Evolutionary conservation across 2,329 filamentous ascomycete species (phyloP).

Genomic region (Beauveria caledonica): DNA sequence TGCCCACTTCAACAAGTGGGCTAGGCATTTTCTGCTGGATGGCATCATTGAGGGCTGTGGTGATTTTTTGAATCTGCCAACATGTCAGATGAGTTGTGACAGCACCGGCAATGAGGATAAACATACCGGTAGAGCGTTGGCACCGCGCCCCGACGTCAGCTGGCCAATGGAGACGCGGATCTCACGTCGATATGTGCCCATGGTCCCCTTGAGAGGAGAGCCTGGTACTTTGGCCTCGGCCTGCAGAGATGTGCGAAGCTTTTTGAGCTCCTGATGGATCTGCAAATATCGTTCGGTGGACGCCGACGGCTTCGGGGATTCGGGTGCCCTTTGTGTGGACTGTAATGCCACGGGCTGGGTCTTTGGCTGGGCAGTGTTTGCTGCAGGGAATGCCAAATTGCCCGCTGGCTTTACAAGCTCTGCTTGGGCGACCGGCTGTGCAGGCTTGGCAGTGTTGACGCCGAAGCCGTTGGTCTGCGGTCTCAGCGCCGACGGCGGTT

Average conservation of each 20-base stretch:
- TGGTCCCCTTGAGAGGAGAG: slow-evolving; percentile 50
- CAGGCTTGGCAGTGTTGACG: slow-evolving; percentile 18
- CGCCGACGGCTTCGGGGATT: not conserved
- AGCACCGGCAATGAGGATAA: not conserved
- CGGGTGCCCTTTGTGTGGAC: not conserved
- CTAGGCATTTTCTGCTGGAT: slow-evolving; percentile 44
- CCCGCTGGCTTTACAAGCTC: not conserved
- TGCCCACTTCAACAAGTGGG: slow-evolving; percentile 43
- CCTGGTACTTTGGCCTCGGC: slow-evolving; percentile 41
- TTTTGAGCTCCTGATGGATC: slow-evolving; percentile 63
- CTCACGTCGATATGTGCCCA: slow-evolving; percentile 64
- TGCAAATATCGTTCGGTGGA: slow-evolving; percentile 37
- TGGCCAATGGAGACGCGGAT: slow-evolving; percentile 69
- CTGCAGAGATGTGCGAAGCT: slow-evolving; percentile 54
- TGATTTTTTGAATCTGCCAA: slow-evolving; percentile 28
- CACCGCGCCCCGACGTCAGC: slow-evolving; percentile 55
- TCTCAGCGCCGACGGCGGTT: slow-evolving; percentile 3
- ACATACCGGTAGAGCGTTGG: slow-evolving; percentile 41
- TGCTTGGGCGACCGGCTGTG: slow-evolving; percentile 14
- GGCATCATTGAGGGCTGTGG: slow-evolving; percentile 41
- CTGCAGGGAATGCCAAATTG: not conserved
- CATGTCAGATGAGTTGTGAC: slow-evolving; percentile 14
- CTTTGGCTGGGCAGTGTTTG: slow-evolving; percentile 8
- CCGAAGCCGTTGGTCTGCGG: slow-evolving; percentile 17
- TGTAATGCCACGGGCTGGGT: slow-evolving; percentile 10